These are phyloP conservation scores for Fusarium bulbicola DNA, from an alignment of 2,329 filamentous ascomycete species.

Conservation along the genomic window DNA sequence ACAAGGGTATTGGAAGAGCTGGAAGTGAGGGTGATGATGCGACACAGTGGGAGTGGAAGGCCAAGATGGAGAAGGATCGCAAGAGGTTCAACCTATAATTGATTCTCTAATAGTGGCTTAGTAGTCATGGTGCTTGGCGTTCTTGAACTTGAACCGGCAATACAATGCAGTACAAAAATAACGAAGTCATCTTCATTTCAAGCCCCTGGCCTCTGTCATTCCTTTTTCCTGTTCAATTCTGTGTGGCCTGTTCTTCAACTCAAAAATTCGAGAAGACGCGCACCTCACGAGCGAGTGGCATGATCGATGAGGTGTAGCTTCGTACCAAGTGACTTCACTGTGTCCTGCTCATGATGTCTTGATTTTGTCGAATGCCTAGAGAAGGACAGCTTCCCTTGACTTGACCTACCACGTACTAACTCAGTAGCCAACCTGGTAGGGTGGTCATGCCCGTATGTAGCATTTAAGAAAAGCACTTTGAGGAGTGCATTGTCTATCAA, in stretches of 20 bases:
- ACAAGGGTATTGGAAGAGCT: constrained; percentile 82
- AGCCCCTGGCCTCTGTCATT: neutral
- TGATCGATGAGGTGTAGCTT: neutral
- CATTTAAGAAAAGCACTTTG: neutral
- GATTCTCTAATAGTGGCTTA: neutral
- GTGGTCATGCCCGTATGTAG: neutral
- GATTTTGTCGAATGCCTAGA: neutral
- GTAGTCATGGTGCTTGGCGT: constrained; percentile 18
- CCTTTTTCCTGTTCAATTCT: neutral
- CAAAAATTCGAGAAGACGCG: neutral
- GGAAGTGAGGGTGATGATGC: constrained; percentile 76
- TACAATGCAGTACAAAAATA: constrained; percentile 6
- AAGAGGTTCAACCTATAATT: constrained; percentile 89
- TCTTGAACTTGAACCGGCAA: constrained; percentile 19
- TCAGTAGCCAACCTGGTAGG: neutral
- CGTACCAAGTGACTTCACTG: neutral
- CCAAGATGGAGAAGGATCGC: constrained; percentile 90
- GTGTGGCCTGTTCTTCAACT: neutral
- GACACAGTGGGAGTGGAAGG: constrained; percentile 96
- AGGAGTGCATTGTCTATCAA: neutral
- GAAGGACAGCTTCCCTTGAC: neutral
- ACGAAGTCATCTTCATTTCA: neutral
- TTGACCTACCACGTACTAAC: no score
- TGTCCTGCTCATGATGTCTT: neutral
- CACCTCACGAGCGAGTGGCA: neutral